These are phyloP conservation scores for Mallotus repandus DNA, from an alignment of 441 rosid species.

Conservation along the genomic window DNA sequence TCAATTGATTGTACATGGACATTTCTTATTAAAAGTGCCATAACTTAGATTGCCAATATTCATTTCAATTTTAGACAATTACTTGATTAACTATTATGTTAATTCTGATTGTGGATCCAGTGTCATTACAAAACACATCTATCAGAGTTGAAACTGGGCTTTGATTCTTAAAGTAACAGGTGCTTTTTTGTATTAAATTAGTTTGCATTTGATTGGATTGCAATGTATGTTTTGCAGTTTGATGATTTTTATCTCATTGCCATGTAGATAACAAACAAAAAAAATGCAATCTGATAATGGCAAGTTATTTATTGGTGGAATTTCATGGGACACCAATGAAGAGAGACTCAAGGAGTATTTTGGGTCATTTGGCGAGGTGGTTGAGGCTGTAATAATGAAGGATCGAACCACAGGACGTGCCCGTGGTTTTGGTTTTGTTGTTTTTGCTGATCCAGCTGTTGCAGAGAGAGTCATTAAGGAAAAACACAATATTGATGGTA, in stretches of 20 bases:
- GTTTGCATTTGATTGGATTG: slow-evolving; percentile 5
- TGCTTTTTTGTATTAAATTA: background rate
- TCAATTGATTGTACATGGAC: slow-evolving; percentile 21
- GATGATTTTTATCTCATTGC: slow-evolving; percentile 6
- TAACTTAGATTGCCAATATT: slow-evolving; percentile 16
- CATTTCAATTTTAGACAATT: background rate
- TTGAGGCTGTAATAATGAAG: slow-evolving; percentile 96
- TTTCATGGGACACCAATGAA: slow-evolving; percentile 98
- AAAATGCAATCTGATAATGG: slow-evolving; percentile 88
- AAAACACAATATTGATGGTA: slow-evolving; percentile 86
- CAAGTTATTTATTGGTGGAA: slow-evolving; percentile 93
- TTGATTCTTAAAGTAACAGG: background rate
- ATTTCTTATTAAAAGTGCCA: background rate
- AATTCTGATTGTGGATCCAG: slow-evolving; percentile 28
- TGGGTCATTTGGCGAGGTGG: slow-evolving; percentile 77
- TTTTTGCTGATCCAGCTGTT: slow-evolving; percentile 83
- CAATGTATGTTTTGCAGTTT: background rate
- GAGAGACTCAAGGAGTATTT: slow-evolving; percentile 91
- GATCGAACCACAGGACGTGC: slow-evolving; percentile 99
- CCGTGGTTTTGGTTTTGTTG: slow-evolving; percentile 96
- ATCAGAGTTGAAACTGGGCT: slow-evolving; percentile 15
- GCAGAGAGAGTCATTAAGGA: slow-evolving; percentile 85
- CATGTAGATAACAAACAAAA: slow-evolving; percentile 14
- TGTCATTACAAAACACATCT: slow-evolving; percentile 1
- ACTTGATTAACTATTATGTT: slow-evolving; percentile 12